Evolutionary conservation across 176 grass and related monocot genomes (phyloP).

Genomic region (Dactylis glomerata): DNA sequence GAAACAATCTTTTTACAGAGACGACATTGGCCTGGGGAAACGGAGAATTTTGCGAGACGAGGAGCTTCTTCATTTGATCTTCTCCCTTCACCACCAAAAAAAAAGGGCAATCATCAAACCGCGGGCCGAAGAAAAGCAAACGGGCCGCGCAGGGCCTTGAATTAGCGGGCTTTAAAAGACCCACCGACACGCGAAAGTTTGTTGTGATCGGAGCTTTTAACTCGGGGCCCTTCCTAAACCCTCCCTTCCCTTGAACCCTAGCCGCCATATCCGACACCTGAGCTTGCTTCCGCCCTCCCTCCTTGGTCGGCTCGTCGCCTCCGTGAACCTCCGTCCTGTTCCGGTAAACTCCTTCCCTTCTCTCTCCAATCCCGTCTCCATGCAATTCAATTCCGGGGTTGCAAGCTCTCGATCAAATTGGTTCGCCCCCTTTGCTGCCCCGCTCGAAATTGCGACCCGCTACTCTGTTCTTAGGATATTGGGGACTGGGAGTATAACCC

Average conservation of each 20-base stretch:
- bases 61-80: too few relatives aligned
- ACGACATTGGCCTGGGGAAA: too few relatives aligned
- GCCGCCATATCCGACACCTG: not conserved
- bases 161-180: not conserved
- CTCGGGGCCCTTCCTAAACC: not conserved
- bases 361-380: not conserved
- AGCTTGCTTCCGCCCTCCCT: not conserved
- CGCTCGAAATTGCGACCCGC: not conserved
- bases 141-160: too few relatives aligned
- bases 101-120: too few relatives aligned
- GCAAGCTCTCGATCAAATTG: not conserved
- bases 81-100: too few relatives aligned
- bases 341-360: not conserved
- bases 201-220: not conserved
- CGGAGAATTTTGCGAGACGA: too few relatives aligned
- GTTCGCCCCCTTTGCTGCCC: not conserved
- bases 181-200: not conserved
- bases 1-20: too few relatives aligned
- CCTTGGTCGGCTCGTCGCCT: not conserved
- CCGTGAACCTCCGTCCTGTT: not conserved
- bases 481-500: not conserved
- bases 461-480: not conserved
- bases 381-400: not conserved
- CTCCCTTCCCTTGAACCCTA: constrained; percentile 19
- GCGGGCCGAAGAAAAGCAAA: not conserved